These are phyloP conservation scores for Paramecium pentaurelia DNA, from an alignment of 73 alveolate species.

Conservation along the genomic window DNA sequence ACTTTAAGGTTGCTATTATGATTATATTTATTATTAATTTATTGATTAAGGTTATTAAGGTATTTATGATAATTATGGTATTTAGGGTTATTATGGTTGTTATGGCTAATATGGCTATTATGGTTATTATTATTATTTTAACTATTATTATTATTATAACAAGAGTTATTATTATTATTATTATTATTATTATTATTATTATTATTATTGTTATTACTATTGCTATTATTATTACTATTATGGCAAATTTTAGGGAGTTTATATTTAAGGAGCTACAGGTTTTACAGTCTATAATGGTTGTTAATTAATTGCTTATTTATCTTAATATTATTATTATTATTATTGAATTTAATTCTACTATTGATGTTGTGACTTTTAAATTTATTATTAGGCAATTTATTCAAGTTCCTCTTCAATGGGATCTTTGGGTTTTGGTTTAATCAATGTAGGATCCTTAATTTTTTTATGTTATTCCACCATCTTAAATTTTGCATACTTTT, in stretches of 20 bases:
- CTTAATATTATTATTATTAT: not conserved
- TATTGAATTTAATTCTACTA: not conserved
- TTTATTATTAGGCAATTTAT: not conserved
- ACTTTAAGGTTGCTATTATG: not conserved
- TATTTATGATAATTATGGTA: no score
- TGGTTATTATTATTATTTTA: no score
- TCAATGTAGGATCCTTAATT: not conserved
- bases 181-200: not conserved
- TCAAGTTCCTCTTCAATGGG: not conserved
- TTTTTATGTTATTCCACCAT: slow-evolving; percentile 15
- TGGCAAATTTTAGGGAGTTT: not conserved
- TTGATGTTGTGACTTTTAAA: not conserved
- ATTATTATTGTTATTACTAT: not conserved
- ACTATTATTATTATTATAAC: no score
- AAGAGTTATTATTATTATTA: not conserved
- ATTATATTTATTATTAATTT: not conserved
- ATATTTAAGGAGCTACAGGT: not conserved
- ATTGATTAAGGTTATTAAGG: not conserved
- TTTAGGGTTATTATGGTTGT: not conserved
- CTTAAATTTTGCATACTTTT: not conserved
- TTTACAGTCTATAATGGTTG: not conserved
- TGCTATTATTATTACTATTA: not conserved
- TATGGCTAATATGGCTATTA: not conserved
- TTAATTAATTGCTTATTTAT: not conserved
- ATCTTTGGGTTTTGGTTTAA: not conserved